A percentile compares a stretch with the other conserved stretches of the same genome.
phyloP scores from a whole-genome alignment of 371 early-diverging fungal species.

The Apophysomyces ossiformis region DNA sequence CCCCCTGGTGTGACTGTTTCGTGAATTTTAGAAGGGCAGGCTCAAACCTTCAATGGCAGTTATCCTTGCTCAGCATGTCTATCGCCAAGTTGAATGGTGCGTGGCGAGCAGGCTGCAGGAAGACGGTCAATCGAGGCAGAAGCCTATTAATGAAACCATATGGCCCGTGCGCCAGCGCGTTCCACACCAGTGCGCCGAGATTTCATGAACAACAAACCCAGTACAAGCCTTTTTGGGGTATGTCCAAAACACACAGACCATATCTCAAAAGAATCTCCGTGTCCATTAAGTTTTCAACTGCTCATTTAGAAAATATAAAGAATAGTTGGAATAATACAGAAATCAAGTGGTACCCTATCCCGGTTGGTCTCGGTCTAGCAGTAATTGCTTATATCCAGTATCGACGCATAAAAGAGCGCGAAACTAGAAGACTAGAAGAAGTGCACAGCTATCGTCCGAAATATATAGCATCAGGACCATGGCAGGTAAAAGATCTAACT shows the following conservation, averaged over 20 bases:
- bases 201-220: neutral
- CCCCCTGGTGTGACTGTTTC: neutral
- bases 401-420: conserved; percentile 49
- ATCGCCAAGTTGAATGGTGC: neutral
- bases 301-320: conserved; percentile 27
- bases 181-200: conserved; percentile 1
- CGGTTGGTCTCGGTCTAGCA: conserved; percentile 79
- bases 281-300: neutral
- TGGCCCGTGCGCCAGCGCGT: neutral
- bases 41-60: neutral
- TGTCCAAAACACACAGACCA: too few relatives aligned
- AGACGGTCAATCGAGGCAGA: neutral
- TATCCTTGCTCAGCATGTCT: neutral
- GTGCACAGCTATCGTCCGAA: conserved; percentile 31
- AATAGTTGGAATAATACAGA: conserved; percentile 63
- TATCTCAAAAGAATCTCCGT: too few relatives aligned
- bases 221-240: conserved; percentile 3
- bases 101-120: conserved; percentile 1
- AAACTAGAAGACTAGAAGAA: conserved; percentile 31
- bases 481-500: conserved; percentile 65
- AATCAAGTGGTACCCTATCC: conserved; percentile 77
- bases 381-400: conserved; percentile 75
- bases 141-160: neutral
- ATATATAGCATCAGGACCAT: conserved; percentile 75
- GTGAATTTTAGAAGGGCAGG: neutral